A percentile compares a stretch with the other conserved stretches of the same genome.
phyloP scores from a whole-genome alignment of 331 rosid species.

The Saraca asoca region DNA sequence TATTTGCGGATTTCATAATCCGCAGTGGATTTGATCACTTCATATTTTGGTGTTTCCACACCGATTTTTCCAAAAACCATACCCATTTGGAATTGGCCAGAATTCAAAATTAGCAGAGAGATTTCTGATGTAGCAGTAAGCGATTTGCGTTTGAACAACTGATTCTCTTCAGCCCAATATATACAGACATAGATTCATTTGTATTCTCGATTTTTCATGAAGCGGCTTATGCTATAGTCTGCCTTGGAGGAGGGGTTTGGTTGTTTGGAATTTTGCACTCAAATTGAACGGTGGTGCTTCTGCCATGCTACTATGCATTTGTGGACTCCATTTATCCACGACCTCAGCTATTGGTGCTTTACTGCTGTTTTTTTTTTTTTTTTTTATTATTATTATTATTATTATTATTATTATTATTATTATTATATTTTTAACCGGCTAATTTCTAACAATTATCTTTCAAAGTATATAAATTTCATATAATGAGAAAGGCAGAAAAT shows the following conservation, averaged over 20 bases:
- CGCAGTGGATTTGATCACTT: constrained; percentile 48
- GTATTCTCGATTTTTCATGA: background rate
- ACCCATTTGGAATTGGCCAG: constrained; percentile 54
- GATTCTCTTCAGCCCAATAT: constrained; percentile 16
- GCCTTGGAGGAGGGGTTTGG: constrained; percentile 29
- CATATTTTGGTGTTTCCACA: constrained; percentile 64
- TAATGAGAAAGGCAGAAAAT: too few species aligned
- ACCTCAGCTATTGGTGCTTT: background rate
- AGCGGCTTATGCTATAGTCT: background rate
- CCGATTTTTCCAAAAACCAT: constrained; percentile 67
- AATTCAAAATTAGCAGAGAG: background rate
- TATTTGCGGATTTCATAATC: constrained; percentile 76
- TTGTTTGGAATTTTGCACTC: background rate
- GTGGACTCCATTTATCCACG: constrained; percentile 32
- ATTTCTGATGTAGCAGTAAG: background rate
- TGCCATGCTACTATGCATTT: constrained; percentile 15
- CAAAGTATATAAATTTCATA: too few species aligned
- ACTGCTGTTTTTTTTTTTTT: background rate
- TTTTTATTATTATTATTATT: background rate
- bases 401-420: too few species aligned
- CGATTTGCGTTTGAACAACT: background rate
- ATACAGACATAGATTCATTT: constrained; percentile 23
- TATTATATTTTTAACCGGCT: too few species aligned
- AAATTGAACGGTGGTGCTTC: background rate
- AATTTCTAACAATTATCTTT: too few species aligned